Conservation (phyloP, 129 eudicot species). For the Heracleum sosnowskyi region DNA sequence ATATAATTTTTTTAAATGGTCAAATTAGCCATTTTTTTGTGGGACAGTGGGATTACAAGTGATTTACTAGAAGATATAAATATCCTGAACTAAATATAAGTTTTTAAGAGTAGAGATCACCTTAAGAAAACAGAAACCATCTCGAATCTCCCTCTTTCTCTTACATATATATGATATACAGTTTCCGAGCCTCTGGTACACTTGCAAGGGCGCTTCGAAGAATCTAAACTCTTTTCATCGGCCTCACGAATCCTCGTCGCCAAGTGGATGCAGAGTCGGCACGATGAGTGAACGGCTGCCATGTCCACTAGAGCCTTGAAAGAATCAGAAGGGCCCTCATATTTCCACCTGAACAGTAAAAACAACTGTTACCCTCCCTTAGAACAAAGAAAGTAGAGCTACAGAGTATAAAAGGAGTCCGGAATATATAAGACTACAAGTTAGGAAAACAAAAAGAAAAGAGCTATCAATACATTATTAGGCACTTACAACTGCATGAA, state of each 20-base stretch:
- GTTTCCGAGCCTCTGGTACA: constrained; percentile 66
- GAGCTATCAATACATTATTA: not conserved
- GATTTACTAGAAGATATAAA: not conserved
- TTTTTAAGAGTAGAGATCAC: constrained; percentile 21
- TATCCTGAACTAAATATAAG: not conserved
- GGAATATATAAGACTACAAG: not conserved
- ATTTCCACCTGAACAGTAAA: constrained; percentile 65
- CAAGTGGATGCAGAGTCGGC: constrained; percentile 79
- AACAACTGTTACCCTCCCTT: not conserved
- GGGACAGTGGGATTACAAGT: not conserved
- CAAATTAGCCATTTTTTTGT: not conserved
- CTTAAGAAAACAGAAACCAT: constrained; percentile 77
- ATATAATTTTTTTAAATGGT: not conserved
- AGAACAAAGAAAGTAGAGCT: too few relatives aligned
- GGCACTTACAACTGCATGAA: not conserved
- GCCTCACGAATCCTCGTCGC: constrained; percentile 73
- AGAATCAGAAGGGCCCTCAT: constrained; percentile 91
- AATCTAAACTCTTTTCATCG: constrained; percentile 42
- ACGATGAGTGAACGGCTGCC: constrained; percentile 99
- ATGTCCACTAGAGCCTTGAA: constrained; percentile 95
- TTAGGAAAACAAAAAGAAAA: not conserved
- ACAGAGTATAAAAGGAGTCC: not conserved
- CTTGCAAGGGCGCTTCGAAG: constrained; percentile 81
- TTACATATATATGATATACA: constrained; percentile 62
- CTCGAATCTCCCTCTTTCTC: constrained; percentile 91